Percentiles rank a stretch among this genome's conserved stretches.
phyloP scores from a whole-genome alignment of 257 asterid species.

The Plantago elongata region DNA sequence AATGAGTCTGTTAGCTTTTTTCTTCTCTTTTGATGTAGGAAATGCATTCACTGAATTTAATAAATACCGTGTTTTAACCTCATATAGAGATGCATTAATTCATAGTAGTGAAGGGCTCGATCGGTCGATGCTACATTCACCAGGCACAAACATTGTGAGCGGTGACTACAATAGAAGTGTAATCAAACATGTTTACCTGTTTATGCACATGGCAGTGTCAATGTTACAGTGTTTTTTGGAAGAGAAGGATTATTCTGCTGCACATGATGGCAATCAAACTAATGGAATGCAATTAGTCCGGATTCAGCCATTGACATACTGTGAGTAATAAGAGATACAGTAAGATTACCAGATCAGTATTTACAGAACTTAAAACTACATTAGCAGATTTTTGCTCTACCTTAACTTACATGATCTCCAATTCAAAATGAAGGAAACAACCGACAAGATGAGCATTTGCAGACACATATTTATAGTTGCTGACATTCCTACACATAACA shows the following conservation, averaged over 20 bases:
- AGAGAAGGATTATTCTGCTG: background rate
- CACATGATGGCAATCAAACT: background rate
- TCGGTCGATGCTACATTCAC: too few relatives aligned
- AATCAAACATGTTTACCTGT: too few relatives aligned
- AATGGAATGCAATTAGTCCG: background rate
- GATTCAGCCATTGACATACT: constrained; percentile 1
- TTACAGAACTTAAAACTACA: background rate
- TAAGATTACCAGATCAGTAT: too few relatives aligned
- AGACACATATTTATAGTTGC: background rate
- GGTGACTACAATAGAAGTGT: too few relatives aligned
- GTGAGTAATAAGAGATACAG: background rate
- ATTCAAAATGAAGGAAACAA: background rate
- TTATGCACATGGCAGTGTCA: background rate
- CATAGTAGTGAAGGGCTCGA: too few relatives aligned
- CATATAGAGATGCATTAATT: too few relatives aligned
- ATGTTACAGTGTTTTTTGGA: background rate
- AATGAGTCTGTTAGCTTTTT: too few relatives aligned
- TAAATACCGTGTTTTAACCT: too few relatives aligned
- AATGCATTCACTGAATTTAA: too few relatives aligned
- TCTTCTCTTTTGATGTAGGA: too few relatives aligned
- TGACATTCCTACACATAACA: constrained; percentile 5
- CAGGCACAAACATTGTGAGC: too few relatives aligned
- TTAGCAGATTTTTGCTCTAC: background rate
- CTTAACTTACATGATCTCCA: constrained; percentile 3
- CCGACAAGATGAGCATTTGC: too few relatives aligned